phyloP scores from a whole-genome alignment of 2,329 filamentous ascomycete genomes.

The Xylariaceae sp. region DNA sequence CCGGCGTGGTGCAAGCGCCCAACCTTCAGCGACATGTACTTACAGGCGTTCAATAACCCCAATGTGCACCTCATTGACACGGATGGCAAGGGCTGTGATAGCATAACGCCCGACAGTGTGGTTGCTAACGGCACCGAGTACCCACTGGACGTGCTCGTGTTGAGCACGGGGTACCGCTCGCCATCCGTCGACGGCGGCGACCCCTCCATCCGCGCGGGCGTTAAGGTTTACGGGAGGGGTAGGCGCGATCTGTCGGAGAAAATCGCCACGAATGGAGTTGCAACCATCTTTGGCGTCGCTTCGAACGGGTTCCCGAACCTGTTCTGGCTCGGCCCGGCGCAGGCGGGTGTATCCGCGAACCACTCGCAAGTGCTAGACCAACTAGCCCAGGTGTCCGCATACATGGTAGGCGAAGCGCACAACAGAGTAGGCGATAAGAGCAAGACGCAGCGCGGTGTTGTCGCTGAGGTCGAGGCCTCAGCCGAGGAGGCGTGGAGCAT shows the following conservation, averaged over 20 bases:
- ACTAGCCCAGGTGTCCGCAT: constrained; percentile 29
- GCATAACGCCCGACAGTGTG: constrained; percentile 53
- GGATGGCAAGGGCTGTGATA: constrained; percentile 56
- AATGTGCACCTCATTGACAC: constrained; percentile 68
- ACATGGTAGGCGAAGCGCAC: constrained; percentile 46
- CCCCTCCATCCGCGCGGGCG: constrained; percentile 47
- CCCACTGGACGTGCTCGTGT: constrained; percentile 45
- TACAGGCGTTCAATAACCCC: constrained; percentile 61
- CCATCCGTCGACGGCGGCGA: constrained; percentile 53
- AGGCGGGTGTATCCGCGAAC: constrained; percentile 44
- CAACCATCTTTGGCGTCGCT: constrained; percentile 59
- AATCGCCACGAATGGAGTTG: constrained; percentile 43
- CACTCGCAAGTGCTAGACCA: constrained; percentile 30
- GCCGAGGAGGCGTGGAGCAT: constrained; percentile 57
- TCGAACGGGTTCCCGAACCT: constrained; percentile 60
- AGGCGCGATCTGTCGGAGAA: constrained; percentile 34
- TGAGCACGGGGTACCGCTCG: constrained; percentile 47
- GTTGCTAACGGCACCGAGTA: constrained; percentile 55
- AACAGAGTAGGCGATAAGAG: constrained; percentile 32
- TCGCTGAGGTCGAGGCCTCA: constrained; percentile 51
- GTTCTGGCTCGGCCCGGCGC: constrained; percentile 53
- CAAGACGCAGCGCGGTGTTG: constrained; percentile 23
- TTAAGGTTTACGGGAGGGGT: constrained; percentile 29
- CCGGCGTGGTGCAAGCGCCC: constrained; percentile 68
- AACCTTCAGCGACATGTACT: constrained; percentile 65